Conservation (phyloP, 139 green algal species). For the Auxenochlorella pyrenoidosa region DNA sequence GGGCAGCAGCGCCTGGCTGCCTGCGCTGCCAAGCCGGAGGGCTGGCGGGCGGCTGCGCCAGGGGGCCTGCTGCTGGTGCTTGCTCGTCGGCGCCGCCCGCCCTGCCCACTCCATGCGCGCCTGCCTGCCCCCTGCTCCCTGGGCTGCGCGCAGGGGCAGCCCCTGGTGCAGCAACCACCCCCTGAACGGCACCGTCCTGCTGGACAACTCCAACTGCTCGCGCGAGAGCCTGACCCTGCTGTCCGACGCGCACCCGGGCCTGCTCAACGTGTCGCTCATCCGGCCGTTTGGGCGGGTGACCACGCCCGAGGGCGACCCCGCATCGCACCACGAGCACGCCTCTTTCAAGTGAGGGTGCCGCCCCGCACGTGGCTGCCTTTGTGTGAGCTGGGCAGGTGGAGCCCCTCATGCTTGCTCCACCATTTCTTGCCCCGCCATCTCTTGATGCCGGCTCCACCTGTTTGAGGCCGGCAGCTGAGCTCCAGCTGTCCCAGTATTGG, state of each 20-base stretch:
- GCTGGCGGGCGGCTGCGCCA: too few species aligned
- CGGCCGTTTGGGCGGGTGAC: background rate
- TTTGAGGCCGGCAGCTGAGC: too few species aligned
- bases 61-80: background rate
- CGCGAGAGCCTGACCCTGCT: background rate
- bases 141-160: background rate
- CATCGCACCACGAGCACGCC: background rate
- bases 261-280: background rate
- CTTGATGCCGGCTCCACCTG: too few species aligned
- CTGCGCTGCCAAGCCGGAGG: too few species aligned
- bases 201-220: background rate
- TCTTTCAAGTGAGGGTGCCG: background rate
- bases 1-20: background rate
- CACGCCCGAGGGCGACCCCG: background rate
- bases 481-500: too few species aligned
- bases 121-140: too few species aligned
- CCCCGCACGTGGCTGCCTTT: too few species aligned
- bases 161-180: background rate
- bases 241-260: background rate
- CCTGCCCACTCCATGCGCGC: too few species aligned
- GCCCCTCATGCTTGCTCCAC: too few species aligned
- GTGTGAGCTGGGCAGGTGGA: too few species aligned
- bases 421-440: too few species aligned
- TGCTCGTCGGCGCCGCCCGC: too few species aligned
- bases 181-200: background rate